These are phyloP conservation scores for Trypanosoma mega DNA, from an alignment of 208 protist species.

Conservation along the genomic window DNA sequence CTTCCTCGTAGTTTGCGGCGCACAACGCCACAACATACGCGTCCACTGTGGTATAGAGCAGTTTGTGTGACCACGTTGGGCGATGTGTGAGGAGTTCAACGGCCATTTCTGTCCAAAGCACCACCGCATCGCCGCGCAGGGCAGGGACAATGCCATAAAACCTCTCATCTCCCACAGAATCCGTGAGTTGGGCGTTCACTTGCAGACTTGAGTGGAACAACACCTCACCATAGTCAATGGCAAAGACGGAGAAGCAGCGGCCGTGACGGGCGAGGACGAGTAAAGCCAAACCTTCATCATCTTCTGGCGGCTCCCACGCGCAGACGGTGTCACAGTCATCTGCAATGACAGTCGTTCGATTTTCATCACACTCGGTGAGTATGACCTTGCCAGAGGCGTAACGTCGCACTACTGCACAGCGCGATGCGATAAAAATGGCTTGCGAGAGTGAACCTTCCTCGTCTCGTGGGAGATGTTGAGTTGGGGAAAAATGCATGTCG, in stretches of 20 bases:
- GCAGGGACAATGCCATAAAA: constrained; percentile 1
- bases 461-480: too few species aligned
- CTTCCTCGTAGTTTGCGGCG: not conserved
- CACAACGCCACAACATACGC: constrained; percentile 4
- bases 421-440: too few species aligned
- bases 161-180: not conserved
- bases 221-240: constrained; percentile 2
- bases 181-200: not conserved
- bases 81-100: constrained; percentile 6
- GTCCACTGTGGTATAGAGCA: not conserved
- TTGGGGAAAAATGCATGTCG: too few species aligned
- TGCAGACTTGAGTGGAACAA: not conserved
- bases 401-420: not conserved
- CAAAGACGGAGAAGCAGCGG: constrained; percentile 4
- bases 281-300: constrained; percentile 9
- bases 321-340: not conserved
- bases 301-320: constrained; percentile 8
- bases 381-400: constrained; percentile 4
- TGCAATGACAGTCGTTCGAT: not conserved
- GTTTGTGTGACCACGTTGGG: not conserved
- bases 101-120: not conserved
- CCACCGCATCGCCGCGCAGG: not conserved
- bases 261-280: constrained; percentile 10
- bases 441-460: too few species aligned
- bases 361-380: not conserved